Conservation (phyloP, 495 filamentous ascomycete genomes). For the Penicillium pulvis region DNA sequence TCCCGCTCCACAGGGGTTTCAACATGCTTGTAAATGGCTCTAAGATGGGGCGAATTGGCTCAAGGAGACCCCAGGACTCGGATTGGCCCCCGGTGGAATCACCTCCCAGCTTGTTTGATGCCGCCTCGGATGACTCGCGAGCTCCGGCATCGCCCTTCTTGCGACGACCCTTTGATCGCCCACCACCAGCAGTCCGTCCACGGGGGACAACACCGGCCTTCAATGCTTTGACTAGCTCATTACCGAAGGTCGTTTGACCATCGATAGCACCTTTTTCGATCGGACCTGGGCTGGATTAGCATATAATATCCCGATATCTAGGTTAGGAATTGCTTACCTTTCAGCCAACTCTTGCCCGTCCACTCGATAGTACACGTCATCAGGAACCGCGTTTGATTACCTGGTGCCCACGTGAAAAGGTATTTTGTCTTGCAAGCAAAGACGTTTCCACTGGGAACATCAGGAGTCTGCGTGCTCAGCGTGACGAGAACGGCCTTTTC, state of each 20-base stretch:
- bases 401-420: conserved; percentile 87
- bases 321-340: conserved; percentile 60
- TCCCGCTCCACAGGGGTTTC: conserved; percentile 67
- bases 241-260: conserved; percentile 79
- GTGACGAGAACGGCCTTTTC: conserved; percentile 83
- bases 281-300: conserved; percentile 59
- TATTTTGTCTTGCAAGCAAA: conserved; percentile 93
- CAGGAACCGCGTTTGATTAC: conserved; percentile 78
- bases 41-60: conserved; percentile 70
- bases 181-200: conserved; percentile 42
- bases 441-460: conserved; percentile 92
- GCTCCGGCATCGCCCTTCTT: conserved; percentile 55
- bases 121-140: conserved; percentile 34
- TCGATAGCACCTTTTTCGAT: conserved; percentile 96
- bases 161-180: conserved; percentile 50
- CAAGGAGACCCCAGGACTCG: conserved; percentile 76
- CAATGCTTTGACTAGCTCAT: conserved; percentile 72
- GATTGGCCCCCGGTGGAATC: conserved; percentile 41
- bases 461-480: conserved; percentile 83
- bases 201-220: conserved; percentile 69
- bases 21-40: conserved; percentile 72
- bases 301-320: background rate
- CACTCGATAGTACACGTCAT: conserved; percentile 91
- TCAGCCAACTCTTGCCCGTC: conserved; percentile 97
- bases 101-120: conserved; percentile 47